These are phyloP conservation scores for Aphanomyces euteiches DNA, from an alignment of 352 stramenopile genomes.

Conservation along the genomic window DNA sequence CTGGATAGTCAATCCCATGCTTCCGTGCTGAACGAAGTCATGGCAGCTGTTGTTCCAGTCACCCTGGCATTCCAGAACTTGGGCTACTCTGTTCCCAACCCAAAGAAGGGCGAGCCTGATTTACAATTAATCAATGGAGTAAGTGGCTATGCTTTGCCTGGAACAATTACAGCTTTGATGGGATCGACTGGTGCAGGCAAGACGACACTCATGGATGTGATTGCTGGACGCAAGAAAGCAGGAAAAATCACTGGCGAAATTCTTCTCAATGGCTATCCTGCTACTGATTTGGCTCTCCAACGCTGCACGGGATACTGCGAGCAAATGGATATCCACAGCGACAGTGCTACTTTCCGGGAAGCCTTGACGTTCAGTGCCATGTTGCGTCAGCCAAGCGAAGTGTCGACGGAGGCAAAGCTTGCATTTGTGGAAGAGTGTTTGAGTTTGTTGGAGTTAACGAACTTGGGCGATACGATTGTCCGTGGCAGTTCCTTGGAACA, in stretches of 20 bases:
- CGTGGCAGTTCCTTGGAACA: too few relatives aligned
- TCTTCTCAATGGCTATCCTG: neutral
- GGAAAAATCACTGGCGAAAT: neutral
- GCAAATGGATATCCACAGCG: conserved; percentile 3
- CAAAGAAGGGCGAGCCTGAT: neutral
- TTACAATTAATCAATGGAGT: neutral
- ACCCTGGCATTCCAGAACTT: neutral
- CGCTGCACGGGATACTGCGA: neutral
- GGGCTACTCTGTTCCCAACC: neutral
- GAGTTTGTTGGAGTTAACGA: neutral
- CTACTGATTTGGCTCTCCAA: neutral
- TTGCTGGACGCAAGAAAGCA: neutral
- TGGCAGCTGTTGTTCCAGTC: neutral
- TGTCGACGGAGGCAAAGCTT: neutral
- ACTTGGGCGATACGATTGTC: neutral
- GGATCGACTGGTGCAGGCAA: neutral
- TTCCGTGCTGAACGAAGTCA: neutral
- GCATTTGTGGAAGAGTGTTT: neutral
- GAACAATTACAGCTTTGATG: neutral
- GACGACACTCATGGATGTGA: neutral
- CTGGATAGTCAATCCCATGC: neutral
- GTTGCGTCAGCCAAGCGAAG: neutral
- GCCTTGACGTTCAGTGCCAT: neutral
- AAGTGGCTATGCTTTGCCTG: neutral
- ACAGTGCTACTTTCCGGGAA: neutral